Evolutionary conservation across 805 yeast genomes (phyloP), one percentile per base, ranked within the genome.

Genomic region (Naumovozyma dairenensis): DNA sequence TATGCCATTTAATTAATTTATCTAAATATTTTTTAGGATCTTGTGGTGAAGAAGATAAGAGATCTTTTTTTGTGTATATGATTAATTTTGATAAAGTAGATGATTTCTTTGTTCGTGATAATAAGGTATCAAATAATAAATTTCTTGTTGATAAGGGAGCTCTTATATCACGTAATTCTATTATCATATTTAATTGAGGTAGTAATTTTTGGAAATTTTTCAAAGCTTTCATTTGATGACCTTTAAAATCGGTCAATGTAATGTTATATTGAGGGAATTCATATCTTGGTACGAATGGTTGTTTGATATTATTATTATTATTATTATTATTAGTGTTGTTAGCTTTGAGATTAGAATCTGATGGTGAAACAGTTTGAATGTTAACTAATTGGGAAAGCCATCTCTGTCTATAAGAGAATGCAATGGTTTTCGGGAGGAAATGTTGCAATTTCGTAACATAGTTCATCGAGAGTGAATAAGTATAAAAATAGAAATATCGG

Each of bases 131-230:
- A 35, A 89, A 69, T n/a, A 87, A 64, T 2, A 76, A 76, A 51
- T 89, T 89, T 31, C 85, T 67, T 1, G 95, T 79, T 3, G 89
- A 70, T 2, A 87, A 45, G 0, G 98, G 98, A 0, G 96, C 94
- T 40, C 98, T 60, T 1, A 89, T 65, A 53, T 92, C 98, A 49
- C 97, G 60, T 6, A 92, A 70, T 49, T 92, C 98, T 5, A 89
- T 57, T 2, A 92, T 71, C 29, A 85, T 56, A 51, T 89, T 94
- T 13, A 86, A 66, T 45, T 83, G 87, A 3, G 92, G 86, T 2
- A 89, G 73, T 20, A 84, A 53, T 24, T 70, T 72, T 10, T 74
- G 68, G 62, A 87, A 73, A 39, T 62, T 69, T 30, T 74, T 69
- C 19, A 89, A 62, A 0, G 96, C 94, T 40, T 74, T 77, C 40